A percentile compares a stretch with the other conserved stretches of the same genome.
These are phyloP conservation scores for Gossypium australe DNA, from an alignment of 345 rosid genomes.

Conservation along the genomic window DNA sequence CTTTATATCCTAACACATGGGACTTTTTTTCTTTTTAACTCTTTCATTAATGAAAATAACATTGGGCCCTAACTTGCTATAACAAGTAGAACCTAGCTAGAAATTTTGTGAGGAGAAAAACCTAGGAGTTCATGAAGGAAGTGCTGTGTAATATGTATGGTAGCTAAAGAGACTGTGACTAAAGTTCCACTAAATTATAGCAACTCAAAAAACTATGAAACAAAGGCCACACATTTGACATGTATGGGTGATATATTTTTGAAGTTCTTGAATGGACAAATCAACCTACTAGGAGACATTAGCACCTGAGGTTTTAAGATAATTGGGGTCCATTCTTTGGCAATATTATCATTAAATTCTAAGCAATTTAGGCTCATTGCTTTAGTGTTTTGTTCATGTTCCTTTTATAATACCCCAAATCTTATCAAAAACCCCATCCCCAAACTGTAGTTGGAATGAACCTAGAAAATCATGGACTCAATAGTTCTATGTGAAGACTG, in stretches of 20 bases:
- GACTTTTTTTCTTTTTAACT: too few relatives aligned
- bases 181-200: not conserved
- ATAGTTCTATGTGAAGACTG: not conserved
- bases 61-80: not conserved
- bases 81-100: not conserved
- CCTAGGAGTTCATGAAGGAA: not conserved
- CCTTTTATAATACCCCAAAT: slow-evolving; percentile 14
- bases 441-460: slow-evolving; percentile 26
- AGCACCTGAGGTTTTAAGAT: slow-evolving; percentile 31
- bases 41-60: not conserved
- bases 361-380: slow-evolving; percentile 9
- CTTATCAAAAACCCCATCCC: slow-evolving; percentile 32
- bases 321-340: slow-evolving; percentile 25
- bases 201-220: not conserved
- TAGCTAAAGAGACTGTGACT: slow-evolving; percentile 9
- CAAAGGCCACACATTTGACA: not conserved
- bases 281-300: slow-evolving; percentile 31
- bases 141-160: not conserved
- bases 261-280: slow-evolving; percentile 30
- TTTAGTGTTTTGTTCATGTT: not conserved
- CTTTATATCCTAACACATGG: not conserved
- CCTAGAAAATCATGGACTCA: slow-evolving; percentile 11
- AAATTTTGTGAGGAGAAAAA: not conserved
- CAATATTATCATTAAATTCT: not conserved
- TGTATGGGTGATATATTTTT: slow-evolving; percentile 10